Base-by-base conservation (phyloP, 176 grass and related monocot genomes). In the Triticum turgidum region DNA sequence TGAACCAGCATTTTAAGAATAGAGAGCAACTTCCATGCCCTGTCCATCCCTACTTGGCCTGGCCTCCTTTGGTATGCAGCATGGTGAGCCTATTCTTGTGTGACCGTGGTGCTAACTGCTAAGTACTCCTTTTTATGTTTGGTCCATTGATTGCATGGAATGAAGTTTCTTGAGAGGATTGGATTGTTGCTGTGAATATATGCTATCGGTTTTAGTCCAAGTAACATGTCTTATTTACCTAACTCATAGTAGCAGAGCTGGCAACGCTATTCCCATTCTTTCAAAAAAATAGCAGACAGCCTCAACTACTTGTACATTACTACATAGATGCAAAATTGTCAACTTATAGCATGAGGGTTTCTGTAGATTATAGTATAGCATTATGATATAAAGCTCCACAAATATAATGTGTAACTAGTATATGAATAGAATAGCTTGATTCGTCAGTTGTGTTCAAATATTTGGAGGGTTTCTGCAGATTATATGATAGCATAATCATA, bases 121-220 rank as follows among this genome's bases (percentile, higher is more conserved):
- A 44, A 44, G 42, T 44, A 44, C 42, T 44, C 42, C 20, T 14
- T 44, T 73, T 44, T 73, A 73, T 73, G 69, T 73, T 73, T 73
- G 69, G 37, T 44, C 33, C 18, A n/a, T 24, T 42, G 37, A 73
- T 73, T 29, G 38, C 41, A 73, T 7, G 21, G 21, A 44, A 24
- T 73, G 20, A 72, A 72, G n/a, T 72, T 42, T n/a, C 34, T 5
- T 71, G 37, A 72, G 68, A 71, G 68, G 37, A 72, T 70, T 70
- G 34, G 68, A 35, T n/a, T 72, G 15, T 25, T 44, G 69, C 69
- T 44, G 52, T 56, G 52, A 56, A 18, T 18, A 56, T 56, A 56
- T 56, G 52, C 52, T 56, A 56, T 44, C 21, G 38, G 22, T 73
- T 73, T 21, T 44, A 45, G 38, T 73, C 11, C 12, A n/a, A 10